These are phyloP conservation scores for Lentinula guzmanii DNA, from an alignment of 768 basidiomycete genomes.

Conservation along the genomic window DNA sequence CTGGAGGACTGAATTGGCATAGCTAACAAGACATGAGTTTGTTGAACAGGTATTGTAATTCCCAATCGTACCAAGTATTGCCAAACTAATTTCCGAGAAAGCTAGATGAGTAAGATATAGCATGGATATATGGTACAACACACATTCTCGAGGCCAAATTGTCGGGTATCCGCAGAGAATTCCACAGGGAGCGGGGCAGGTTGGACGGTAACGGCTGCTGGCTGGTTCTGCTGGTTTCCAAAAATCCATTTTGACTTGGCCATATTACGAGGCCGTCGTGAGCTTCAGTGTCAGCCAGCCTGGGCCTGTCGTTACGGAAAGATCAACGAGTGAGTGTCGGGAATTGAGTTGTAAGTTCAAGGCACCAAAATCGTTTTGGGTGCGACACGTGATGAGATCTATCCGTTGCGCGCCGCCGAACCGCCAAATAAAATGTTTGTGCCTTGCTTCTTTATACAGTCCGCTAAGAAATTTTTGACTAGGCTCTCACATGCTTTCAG, in stretches of 20 bases:
- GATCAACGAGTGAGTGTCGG: not conserved
- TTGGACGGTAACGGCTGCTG: constrained; percentile 17
- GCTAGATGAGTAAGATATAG: constrained; percentile 7
- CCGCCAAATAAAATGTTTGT: not conserved
- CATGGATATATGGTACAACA: constrained; percentile 25
- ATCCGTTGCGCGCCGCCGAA: not conserved
- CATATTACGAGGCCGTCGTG: constrained; percentile 18
- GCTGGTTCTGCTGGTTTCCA: constrained; percentile 15
- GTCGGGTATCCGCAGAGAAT: constrained; percentile 70
- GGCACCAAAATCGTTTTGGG: not conserved
- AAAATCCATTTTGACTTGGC: constrained; percentile 37
- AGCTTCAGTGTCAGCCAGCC: not conserved
- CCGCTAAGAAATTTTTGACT: no score
- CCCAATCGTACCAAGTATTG: constrained; percentile 73
- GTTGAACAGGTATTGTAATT: not conserved
- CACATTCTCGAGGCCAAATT: constrained; percentile 97
- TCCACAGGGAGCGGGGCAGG: constrained; percentile 27
- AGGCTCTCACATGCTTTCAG: no score
- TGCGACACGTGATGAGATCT: not conserved
- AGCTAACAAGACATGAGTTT: constrained; percentile 42
- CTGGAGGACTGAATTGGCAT: constrained; percentile 98
- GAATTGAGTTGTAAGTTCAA: constrained; percentile 2
- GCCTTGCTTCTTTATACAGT: not conserved
- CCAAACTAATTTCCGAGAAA: constrained; percentile 62
- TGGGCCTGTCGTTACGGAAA: not conserved